Percentiles rank a stretch among this genome's conserved stretches.
phyloP scores from a whole-genome alignment of 441 rosid genomes.

The Brassica hybrid region DNA sequence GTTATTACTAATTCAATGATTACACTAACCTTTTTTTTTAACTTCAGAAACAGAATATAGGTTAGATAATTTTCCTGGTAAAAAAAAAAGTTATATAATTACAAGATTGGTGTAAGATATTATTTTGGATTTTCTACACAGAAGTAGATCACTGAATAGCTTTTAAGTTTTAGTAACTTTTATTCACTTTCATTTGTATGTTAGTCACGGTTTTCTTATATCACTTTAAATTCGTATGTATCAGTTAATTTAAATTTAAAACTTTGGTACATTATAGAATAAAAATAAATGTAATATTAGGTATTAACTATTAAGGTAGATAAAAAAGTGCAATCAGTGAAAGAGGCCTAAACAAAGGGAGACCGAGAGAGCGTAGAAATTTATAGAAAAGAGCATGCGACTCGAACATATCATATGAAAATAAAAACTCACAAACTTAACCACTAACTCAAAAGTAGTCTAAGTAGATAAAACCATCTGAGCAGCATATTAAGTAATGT shows the following conservation, averaged over 20 bases:
- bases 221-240: too few species aligned
- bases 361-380: background rate
- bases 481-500: background rate
- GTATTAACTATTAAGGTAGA: too few species aligned
- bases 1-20: too few species aligned
- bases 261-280: too few species aligned
- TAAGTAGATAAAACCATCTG: background rate
- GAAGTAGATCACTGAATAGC: background rate
- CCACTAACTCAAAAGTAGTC: background rate
- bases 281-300: too few species aligned
- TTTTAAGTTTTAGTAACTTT: background rate
- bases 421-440: background rate
- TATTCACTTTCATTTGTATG: background rate
- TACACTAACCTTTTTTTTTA: too few species aligned
- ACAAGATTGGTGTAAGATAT: background rate
- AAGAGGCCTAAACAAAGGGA: too few species aligned
- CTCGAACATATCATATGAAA: background rate
- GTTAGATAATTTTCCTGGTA: too few species aligned
- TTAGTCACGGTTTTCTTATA: too few species aligned
- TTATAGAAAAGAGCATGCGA: background rate
- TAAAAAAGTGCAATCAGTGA: too few species aligned
- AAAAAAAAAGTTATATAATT: background rate
- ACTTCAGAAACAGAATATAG: too few species aligned
- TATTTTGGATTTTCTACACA: background rate
- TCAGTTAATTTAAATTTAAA: too few species aligned